A percentile compares a stretch with the other conserved stretches of the same genome.
Conservation (phyloP, 2,329 filamentous ascomycete genomes). For the Rutstroemia sp. region DNA sequence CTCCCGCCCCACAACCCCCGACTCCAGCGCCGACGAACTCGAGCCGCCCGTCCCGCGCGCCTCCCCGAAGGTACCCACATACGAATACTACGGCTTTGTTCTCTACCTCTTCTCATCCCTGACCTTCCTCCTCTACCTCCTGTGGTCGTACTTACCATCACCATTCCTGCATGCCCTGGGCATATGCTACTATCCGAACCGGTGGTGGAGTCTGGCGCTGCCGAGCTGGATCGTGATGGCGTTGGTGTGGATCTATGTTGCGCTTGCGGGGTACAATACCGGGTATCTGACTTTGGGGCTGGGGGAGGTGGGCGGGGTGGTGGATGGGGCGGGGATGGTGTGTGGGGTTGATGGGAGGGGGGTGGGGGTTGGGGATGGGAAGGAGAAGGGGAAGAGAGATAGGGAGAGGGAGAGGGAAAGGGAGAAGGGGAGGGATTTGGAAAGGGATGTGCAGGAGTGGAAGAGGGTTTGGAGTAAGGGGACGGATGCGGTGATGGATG, state of each 20-base stretch:
- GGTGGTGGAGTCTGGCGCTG: slow-evolving; percentile 95
- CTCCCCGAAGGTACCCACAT: slow-evolving; percentile 91
- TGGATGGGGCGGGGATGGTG: slow-evolving; percentile 82
- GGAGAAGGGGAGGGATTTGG: slow-evolving; percentile 24
- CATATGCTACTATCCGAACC: slow-evolving; percentile 93
- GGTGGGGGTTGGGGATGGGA: slow-evolving; percentile 20
- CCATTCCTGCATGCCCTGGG: slow-evolving; percentile 88
- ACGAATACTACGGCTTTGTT: slow-evolving; percentile 98
- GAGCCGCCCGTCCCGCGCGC: slow-evolving; percentile 66
- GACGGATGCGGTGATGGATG: slow-evolving; percentile 95
- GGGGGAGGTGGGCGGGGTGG: slow-evolving; percentile 75
- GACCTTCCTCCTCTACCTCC: slow-evolving; percentile 64
- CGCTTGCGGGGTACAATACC: slow-evolving; percentile 83
- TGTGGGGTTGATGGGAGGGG: slow-evolving; percentile 73
- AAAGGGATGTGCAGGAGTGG: slow-evolving; percentile 50
- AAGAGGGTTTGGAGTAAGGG: slow-evolving; percentile 79
- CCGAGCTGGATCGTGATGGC: slow-evolving; percentile 85
- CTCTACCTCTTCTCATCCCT: slow-evolving; percentile 85
- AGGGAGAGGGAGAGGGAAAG: slow-evolving; percentile 15
- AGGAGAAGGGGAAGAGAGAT: slow-evolving; percentile 30
- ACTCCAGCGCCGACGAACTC: slow-evolving; percentile 82
- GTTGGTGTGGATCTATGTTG: slow-evolving; percentile 88
- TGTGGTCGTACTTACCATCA: slow-evolving; percentile 80
- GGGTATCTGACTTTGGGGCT: slow-evolving; percentile 80
- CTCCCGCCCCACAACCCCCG: slow-evolving; percentile 87